phyloP scores from a whole-genome alignment of 2,329 filamentous ascomycete species.

The Alternaria conjuncta region DNA sequence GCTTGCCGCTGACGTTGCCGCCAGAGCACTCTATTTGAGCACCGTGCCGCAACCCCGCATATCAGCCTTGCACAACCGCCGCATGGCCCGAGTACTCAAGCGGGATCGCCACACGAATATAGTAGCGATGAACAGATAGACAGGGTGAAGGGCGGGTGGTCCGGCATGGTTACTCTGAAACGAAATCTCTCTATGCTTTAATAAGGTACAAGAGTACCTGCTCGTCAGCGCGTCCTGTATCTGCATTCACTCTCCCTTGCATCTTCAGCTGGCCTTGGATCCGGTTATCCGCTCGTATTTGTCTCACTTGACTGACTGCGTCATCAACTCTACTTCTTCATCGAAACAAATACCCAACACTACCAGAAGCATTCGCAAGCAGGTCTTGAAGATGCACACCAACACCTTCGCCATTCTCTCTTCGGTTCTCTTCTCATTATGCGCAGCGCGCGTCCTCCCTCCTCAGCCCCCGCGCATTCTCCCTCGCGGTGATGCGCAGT shows the following conservation, averaged over 20 bases:
- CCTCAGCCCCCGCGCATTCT: conserved; percentile 4
- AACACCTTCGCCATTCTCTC: conserved; percentile 10
- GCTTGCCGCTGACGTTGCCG: conserved; percentile 7
- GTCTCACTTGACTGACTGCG: background rate
- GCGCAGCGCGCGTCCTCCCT: background rate
- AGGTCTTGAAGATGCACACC: conserved; percentile 11
- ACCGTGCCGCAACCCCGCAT: conserved; percentile 17
- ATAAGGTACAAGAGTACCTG: background rate
- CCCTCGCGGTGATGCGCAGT: background rate
- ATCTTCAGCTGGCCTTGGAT: conserved; percentile 1
- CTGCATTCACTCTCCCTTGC: background rate
- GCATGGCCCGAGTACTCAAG: background rate
- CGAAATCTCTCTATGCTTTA: background rate
- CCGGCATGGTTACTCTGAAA: background rate
- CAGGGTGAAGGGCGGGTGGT: conserved; percentile 2
- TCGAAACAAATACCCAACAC: background rate
- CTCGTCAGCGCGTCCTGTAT: background rate
- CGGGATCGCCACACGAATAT: conserved; percentile 6
- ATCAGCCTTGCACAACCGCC: conserved; percentile 3
- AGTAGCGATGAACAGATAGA: conserved; percentile 2
- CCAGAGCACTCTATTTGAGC: conserved; percentile 11
- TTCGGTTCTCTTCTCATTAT: conserved; percentile 4
- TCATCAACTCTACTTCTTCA: background rate
- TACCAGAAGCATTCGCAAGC: background rate
- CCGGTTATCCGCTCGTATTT: background rate